Conservation (phyloP, 1,284 basidiomycete species). For the Ceratobasidium sp. region DNA sequence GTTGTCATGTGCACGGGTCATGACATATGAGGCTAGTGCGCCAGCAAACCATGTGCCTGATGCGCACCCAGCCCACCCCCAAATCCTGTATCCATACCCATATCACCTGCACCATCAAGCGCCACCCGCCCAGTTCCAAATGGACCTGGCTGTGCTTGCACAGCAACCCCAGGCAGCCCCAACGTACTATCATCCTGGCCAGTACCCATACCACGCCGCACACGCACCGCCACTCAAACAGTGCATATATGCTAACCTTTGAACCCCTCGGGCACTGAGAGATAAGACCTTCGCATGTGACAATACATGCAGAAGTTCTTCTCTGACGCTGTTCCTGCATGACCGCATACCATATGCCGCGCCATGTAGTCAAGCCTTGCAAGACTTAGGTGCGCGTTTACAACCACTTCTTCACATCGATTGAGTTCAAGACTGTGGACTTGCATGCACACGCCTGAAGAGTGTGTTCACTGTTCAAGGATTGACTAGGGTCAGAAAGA, state of each 20-base stretch:
- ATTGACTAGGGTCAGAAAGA: background rate
- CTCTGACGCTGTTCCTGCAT: constrained; percentile 10
- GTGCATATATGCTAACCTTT: constrained; percentile 5
- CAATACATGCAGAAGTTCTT: constrained; percentile 8
- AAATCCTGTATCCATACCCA: too few species aligned
- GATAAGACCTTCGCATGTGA: background rate
- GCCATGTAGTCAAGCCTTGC: constrained; percentile 8
- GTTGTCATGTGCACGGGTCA: too few species aligned
- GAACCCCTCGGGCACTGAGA: background rate
- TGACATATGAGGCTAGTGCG: too few species aligned
- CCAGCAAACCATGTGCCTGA: too few species aligned
- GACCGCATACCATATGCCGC: background rate
- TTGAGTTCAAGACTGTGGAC: constrained; percentile 1
- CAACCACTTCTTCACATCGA: background rate
- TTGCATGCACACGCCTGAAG: background rate
- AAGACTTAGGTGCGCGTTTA: background rate
- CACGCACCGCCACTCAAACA: too few species aligned
- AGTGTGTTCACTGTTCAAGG: background rate
- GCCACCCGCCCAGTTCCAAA: too few species aligned
- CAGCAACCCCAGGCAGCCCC: too few species aligned
- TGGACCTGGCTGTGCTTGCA: too few species aligned
- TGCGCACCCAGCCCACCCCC: too few species aligned
- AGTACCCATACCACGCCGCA: too few species aligned
- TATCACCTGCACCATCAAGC: too few species aligned
- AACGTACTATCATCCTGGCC: too few species aligned